Percentiles rank a stretch among this genome's conserved stretches.
Conservation (phyloP, 2,329 filamentous ascomycete genomes). For the Metarhizium rileyi region DNA sequence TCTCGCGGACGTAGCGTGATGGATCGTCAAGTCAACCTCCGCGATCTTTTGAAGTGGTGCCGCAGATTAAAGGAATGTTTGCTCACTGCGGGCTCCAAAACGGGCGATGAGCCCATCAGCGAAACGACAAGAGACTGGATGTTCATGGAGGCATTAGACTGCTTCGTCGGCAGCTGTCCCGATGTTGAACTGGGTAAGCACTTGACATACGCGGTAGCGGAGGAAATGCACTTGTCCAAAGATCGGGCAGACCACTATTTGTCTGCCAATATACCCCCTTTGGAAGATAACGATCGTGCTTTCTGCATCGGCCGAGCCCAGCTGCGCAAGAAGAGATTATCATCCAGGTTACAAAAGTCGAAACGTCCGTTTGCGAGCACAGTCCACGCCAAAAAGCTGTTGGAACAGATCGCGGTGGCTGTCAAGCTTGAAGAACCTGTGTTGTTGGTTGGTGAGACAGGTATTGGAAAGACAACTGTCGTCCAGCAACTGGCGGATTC, state of each 20-base stretch:
- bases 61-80: conserved; percentile 62
- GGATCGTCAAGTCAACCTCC: conserved; percentile 51
- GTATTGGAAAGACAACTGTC: conserved; percentile 95
- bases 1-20: conserved; percentile 31
- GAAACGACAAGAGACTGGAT: conserved; percentile 70
- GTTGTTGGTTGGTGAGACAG: conserved; percentile 94
- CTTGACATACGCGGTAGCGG: conserved; percentile 63
- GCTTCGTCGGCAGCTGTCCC: conserved; percentile 75
- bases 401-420: conserved; percentile 81
- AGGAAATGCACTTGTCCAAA: conserved; percentile 78
- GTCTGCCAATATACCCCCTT: conserved; percentile 58
- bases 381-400: conserved; percentile 67
- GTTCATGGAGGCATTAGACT: conserved; percentile 88
- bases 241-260: conserved; percentile 74
- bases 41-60: conserved; percentile 90
- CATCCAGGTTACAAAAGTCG: conserved; percentile 40
- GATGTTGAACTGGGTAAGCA: conserved; percentile 49
- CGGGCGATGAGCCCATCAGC: conserved; percentile 59
- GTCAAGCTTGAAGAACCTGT: conserved; percentile 80
- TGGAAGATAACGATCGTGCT: conserved; percentile 49
- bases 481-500: conserved; percentile 84
- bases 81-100: conserved; percentile 48
- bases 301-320: conserved; percentile 58
- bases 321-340: conserved; percentile 46
- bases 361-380: conserved; percentile 78